These are phyloP conservation scores for Claviceps sp. DNA, from an alignment of 2,329 filamentous ascomycete genomes.

Conservation along the genomic window DNA sequence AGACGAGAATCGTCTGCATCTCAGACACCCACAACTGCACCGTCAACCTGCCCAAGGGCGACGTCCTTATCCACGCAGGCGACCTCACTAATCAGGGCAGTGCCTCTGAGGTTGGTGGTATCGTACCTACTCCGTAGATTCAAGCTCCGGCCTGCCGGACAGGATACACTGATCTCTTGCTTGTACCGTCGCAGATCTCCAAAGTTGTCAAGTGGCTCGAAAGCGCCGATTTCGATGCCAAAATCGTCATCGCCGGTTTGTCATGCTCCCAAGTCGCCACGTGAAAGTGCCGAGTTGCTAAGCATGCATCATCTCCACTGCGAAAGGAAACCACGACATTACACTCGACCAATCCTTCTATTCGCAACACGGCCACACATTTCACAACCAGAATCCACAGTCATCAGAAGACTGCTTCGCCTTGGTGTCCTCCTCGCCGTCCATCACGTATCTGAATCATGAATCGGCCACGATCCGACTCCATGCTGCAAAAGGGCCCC, in stretches of 20 bases:
- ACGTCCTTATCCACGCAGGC: constrained; percentile 64
- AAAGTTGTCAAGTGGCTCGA: constrained; percentile 55
- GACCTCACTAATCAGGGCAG: constrained; percentile 65
- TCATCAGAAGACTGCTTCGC: constrained; percentile 37
- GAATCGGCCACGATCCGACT: constrained; percentile 39
- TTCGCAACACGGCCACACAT: constrained; percentile 33
- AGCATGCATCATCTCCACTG: neutral
- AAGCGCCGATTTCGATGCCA: constrained; percentile 51
- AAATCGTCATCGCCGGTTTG: constrained; percentile 55
- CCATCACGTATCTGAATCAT: constrained; percentile 54
- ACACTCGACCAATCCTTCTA: constrained; percentile 56
- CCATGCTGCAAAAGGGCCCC: constrained; percentile 37
- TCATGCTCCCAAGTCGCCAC: neutral
- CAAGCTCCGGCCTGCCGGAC: neutral
- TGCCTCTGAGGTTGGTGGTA: constrained; percentile 30
- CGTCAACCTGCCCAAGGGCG: constrained; percentile 53
- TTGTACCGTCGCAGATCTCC: constrained; percentile 29
- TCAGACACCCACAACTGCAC: constrained; percentile 63
- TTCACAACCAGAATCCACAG: constrained; percentile 44
- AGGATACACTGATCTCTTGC: neutral
- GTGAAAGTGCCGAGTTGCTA: neutral
- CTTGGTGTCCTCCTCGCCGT: constrained; percentile 38
- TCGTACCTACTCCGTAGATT: neutral
- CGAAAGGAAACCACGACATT: constrained; percentile 59
- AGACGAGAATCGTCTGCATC: constrained; percentile 58